Base-by-base conservation (phyloP, 345 rosid species). In the Barbarea vulgaris region DNA sequence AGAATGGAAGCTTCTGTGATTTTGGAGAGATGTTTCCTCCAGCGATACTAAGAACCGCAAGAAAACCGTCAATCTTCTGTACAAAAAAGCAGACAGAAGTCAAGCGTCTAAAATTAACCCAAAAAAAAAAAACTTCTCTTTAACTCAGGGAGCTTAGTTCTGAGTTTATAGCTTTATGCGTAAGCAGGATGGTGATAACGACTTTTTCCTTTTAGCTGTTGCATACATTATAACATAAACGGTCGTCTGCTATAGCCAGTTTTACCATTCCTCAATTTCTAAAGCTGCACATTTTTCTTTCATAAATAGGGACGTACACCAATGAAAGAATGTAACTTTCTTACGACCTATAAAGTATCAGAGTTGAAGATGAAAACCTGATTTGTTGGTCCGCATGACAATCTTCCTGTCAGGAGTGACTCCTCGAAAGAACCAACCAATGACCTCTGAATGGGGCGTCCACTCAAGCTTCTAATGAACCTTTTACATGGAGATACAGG, bases 371-470 rank as follows among this genome's bases (percentile, higher is more conserved):
- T 46, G 76, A 84, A 66, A 70, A 93, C 97, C 96, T 87, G 91
- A 79, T 84, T 77, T 27, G 75, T 74, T 74, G 80, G 78, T 69
- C 91, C 95, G 58, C 87, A 87, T 57, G 87, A 80, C 67, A 88
- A 81, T 76, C 96, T 81, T 51, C 98, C 98, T 57, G 98, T 91
- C 72, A 94, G 76, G 17, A 94, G 64, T 30, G 98, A 94, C 84
- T 94, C 98, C 85, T 94, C 98, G 64, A 94, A 94, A 33, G 98
- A 94, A 85, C 98, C 98, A 73, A 94, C 90, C 85, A 94, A 81
- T 69, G 98, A 88, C 83, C 97, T 87, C 76, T 91, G 83, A 39
- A 88, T 82, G 27, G 93, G 85, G 47, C 84, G 87, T 66, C 94
- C 91, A 79, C 93, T 86, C 82, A 88, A 83, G 83, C 94, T 85